These are phyloP conservation scores for Mycosphaerella sp. DNA, from an alignment of 2,329 filamentous ascomycete species.

Conservation along the genomic window DNA sequence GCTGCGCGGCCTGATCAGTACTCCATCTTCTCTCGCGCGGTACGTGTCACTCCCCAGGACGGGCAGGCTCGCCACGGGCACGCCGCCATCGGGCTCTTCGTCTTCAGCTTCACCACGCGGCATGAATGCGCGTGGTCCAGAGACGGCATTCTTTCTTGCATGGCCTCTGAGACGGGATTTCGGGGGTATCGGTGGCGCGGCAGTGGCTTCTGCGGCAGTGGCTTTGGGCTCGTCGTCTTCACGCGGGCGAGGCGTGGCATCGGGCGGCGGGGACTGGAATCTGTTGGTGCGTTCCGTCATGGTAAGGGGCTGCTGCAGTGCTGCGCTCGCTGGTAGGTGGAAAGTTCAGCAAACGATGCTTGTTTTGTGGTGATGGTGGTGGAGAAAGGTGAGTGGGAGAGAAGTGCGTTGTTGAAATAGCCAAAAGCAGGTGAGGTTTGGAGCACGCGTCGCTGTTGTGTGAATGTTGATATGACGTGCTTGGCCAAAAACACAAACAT, in stretches of 20 bases:
- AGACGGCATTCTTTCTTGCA: neutral
- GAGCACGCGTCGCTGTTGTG: neutral
- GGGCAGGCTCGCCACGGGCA: neutral
- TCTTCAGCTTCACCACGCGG: neutral
- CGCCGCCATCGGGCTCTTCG: neutral
- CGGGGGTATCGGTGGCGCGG: neutral
- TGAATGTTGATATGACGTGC: constrained; percentile 4
- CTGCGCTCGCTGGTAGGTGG: neutral
- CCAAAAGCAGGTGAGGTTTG: neutral
- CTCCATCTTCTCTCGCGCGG: neutral
- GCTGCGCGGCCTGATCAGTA: neutral
- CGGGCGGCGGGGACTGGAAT: neutral
- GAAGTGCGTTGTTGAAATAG: neutral
- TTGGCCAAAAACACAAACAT: neutral
- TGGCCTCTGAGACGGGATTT: neutral
- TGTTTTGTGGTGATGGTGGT: neutral
- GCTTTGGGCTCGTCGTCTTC: neutral
- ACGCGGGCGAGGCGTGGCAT: neutral
- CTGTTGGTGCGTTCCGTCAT: neutral
- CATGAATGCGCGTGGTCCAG: neutral
- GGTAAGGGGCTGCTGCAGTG: neutral
- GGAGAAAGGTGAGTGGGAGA: neutral
- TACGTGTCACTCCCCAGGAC: neutral
- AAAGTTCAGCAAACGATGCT: neutral
- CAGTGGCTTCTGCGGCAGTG: neutral